phyloP scores from a whole-genome alignment of 257 asterid genomes.

The Ehretia macrophylla region DNA sequence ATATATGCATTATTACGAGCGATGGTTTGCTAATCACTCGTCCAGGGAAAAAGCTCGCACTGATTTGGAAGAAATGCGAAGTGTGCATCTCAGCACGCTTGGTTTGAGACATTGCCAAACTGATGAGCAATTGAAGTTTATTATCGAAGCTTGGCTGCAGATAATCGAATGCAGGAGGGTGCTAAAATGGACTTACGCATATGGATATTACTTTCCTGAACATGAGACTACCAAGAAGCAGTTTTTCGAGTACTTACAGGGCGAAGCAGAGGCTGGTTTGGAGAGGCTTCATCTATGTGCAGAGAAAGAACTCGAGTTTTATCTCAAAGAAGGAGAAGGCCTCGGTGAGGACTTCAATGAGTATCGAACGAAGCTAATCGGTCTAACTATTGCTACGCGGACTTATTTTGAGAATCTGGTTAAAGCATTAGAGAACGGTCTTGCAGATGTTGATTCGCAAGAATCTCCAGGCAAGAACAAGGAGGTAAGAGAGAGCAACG shows the following conservation, averaged over 20 bases:
- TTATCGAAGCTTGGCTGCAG: constrained; percentile 31
- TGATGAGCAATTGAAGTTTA: not conserved
- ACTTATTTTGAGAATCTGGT: constrained; percentile 6
- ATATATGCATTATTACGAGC: constrained; percentile 31
- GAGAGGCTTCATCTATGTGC: constrained; percentile 39
- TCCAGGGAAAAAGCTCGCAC: constrained; percentile 18
- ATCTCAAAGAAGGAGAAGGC: not conserved
- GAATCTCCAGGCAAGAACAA: not conserved
- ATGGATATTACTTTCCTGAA: constrained; percentile 24
- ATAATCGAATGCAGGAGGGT: constrained; percentile 39
- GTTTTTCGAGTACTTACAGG: constrained; percentile 32
- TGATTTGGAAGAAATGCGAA: constrained; percentile 2
- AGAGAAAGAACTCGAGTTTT: constrained; percentile 22
- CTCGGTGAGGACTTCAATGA: not conserved
- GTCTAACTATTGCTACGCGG: not conserved
- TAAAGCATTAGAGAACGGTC: constrained; percentile 1
- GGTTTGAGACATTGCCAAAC: not conserved
- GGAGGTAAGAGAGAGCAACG: not conserved
- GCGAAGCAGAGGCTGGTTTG: constrained; percentile 26
- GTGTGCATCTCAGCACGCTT: not conserved
- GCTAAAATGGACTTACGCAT: constrained; percentile 35
- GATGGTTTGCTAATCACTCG: constrained; percentile 25
- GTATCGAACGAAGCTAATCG: not conserved
- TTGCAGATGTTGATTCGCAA: not conserved
- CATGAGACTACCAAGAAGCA: constrained; percentile 4